Base-by-base conservation (phyloP, 2,329 filamentous ascomycete species). In the Cercospora janseana region DNA sequence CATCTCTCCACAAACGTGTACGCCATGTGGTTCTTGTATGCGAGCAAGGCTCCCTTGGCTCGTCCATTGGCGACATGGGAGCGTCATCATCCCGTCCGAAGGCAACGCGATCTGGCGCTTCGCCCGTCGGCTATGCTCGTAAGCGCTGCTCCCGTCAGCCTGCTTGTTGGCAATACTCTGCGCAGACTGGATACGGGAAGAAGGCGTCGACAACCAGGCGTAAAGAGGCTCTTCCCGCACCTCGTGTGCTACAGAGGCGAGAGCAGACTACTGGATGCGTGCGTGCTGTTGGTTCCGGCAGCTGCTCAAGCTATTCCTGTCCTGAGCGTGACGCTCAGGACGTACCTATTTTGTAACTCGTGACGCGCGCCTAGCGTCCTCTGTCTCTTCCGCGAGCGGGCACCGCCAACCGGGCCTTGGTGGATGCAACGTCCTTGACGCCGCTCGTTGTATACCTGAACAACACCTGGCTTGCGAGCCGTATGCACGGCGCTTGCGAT, bases 401-500 rank as follows among this genome's bases (percentile, higher is more conserved):
- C 15, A 20, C 28, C 27, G 24, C 28, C 18, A 24, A 18, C 21
- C 16, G 21, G 20, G 27, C 29, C 28, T 29, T 26, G 16, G 13
- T 31, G 44, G 28, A 13, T n/a, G 42, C 20, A 24, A 35, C 27
- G 13, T 48, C 3, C 35, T 41, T 46, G 43, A 46, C 49, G 49
- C 49, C 42, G 18, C 24, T n/a, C 32, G 28, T 28, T 50, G n/a
- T 41, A 37, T 37, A 37, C 32, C n/a, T 18, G 13, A 37, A 21
- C 32, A 37, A 20, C 10, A 26, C 12, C 40, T 28, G 26, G 24
- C 27, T 35, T 35, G 29, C 29, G 43, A 20, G 24, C 13, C 24
- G 31, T 45, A 18, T 24, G 27, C 44, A 34, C 50, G 40, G 45
- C 50, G 45, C 49, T 52, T 52, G 50, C 40, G 31, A 52, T 23